Evolutionary conservation across 495 filamentous ascomycete species (phyloP).

Genomic region (Friedmanniomyces simplex): DNA sequence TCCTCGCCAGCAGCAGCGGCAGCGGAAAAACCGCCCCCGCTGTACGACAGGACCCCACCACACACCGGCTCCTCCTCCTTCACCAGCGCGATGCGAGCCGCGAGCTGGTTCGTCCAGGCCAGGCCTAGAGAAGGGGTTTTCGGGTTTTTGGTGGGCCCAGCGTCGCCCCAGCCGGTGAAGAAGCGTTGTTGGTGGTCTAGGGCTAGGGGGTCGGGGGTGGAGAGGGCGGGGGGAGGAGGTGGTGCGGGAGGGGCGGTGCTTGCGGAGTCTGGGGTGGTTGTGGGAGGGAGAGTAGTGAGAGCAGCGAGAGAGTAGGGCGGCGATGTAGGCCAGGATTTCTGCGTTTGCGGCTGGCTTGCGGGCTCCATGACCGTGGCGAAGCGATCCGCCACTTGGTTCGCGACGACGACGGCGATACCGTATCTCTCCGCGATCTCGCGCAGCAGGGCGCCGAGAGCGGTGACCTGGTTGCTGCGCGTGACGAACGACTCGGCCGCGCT

Average conservation of each 20-base stretch:
- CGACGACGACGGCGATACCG: conserved; percentile 73
- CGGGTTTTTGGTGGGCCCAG: conserved; percentile 18
- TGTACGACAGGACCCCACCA: no score
- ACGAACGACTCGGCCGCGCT: conserved; percentile 40
- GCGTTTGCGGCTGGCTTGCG: conserved; percentile 7
- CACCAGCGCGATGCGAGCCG: conserved; percentile 67
- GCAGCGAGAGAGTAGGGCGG: no score
- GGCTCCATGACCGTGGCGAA: conserved; percentile 36
- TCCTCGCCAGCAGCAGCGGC: no score
- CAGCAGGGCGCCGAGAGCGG: conserved; percentile 64
- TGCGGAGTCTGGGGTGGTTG: no score
- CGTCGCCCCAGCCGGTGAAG: conserved; percentile 89
- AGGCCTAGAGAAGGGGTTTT: conserved; percentile 85
- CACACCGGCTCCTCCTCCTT: no score
- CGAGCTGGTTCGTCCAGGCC: conserved; percentile 82
- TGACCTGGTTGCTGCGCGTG: conserved; percentile 54
- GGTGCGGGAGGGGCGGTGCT: neutral
- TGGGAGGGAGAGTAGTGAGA: no score
- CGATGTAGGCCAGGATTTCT: conserved; percentile 5
- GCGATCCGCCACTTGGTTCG: conserved; percentile 92
- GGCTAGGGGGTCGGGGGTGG: conserved; percentile 43
- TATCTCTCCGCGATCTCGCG: conserved; percentile 61
- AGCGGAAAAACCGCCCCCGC: no score
- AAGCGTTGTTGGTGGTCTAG: conserved; percentile 84
- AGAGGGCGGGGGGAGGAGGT: neutral